phyloP scores from a whole-genome alignment of 139 green algal species.

The Axilococcus clingmanii region DNA sequence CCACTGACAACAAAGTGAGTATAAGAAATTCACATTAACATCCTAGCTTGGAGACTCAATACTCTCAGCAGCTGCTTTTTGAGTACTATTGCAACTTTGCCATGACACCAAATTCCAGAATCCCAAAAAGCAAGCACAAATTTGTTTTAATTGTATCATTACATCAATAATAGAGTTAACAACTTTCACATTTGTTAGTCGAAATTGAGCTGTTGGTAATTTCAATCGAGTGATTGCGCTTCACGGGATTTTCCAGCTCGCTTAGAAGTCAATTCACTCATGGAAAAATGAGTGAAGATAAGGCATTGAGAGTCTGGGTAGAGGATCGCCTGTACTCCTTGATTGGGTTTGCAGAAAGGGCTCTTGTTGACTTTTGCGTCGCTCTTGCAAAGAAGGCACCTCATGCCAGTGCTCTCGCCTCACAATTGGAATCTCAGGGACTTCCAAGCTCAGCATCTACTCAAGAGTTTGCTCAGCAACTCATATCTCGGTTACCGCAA shows the following conservation, averaged over 20 bases:
- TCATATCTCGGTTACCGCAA: conserved; percentile 42
- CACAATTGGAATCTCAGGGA: conserved; percentile 28
- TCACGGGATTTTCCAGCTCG: too few species aligned
- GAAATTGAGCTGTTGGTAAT: background rate
- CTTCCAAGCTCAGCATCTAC: conserved; percentile 35
- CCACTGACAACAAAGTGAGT: too few species aligned
- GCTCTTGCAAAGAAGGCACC: conserved; percentile 33
- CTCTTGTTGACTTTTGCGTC: conserved; percentile 32
- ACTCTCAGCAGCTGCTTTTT: too few species aligned
- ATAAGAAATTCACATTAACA: too few species aligned
- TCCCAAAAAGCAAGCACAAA: background rate
- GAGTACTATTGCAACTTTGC: too few species aligned
- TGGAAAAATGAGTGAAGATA: conserved; percentile 7
- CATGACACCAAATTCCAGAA: background rate
- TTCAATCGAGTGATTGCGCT: background rate
- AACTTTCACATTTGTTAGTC: conserved; percentile 1
- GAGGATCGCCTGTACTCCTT: conserved; percentile 44
- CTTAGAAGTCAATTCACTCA: too few species aligned
- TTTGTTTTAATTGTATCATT: background rate
- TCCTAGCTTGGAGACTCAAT: too few species aligned
- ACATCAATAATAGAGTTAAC: background rate
- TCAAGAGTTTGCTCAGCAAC: conserved; percentile 40
- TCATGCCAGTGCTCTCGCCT: conserved; percentile 18
- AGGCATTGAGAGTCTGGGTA: conserved; percentile 50
- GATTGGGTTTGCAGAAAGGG: conserved; percentile 35